Base-by-base conservation (phyloP, 352 stramenopile species). In the Globisporangium echinulatum region DNA sequence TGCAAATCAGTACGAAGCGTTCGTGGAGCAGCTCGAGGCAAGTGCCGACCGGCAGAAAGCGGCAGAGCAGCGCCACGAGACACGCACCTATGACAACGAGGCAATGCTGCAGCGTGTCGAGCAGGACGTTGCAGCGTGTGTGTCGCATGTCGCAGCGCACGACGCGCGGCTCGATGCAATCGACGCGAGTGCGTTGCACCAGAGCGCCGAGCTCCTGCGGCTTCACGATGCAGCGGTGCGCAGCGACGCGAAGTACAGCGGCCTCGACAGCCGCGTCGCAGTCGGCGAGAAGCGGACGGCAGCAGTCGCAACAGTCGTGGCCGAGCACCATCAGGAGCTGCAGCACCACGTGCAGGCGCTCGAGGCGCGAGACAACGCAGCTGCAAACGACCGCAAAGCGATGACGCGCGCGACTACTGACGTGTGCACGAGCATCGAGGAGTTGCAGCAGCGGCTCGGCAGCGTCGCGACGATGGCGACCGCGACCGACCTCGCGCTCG, bases 261-360 rank as follows among this genome's bases (percentile, higher is more conserved):
- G 64, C 1, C 56, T 88, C 13, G 75, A 85, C 17, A 65, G 66
- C 0, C 74, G 79, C 2, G 59, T 85, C 0, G 61, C 71, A 1
- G 39, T 71, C 13, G 64, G 64, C 5, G 76, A 87, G 40, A 88
- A 88, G 64, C 77, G 84, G 51, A 49, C 68, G 8, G 55, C 48
- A 10, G 76, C 66, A 5, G 55, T 75, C 3, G 56, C 65, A 7
- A 67, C 54, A 0, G 59, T 74, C 5, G 49, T 85, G 4, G 63
- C 81, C 47, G 77, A 86, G 19, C 67, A 78, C 13, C 69, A 82
- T 7, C 69, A 85, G 5, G 75, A 85, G 43, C 56, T 70, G 33
- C 67, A 71, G n/a, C 59, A 71, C 8, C 53, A 74, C 3, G 61
- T 80, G 5, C 46, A 43, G 4, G 60, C 67, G 6, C 48, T 83